Conservation (phyloP, 2,329 filamentous ascomycete species). For the Blastomyces parvus region DNA sequence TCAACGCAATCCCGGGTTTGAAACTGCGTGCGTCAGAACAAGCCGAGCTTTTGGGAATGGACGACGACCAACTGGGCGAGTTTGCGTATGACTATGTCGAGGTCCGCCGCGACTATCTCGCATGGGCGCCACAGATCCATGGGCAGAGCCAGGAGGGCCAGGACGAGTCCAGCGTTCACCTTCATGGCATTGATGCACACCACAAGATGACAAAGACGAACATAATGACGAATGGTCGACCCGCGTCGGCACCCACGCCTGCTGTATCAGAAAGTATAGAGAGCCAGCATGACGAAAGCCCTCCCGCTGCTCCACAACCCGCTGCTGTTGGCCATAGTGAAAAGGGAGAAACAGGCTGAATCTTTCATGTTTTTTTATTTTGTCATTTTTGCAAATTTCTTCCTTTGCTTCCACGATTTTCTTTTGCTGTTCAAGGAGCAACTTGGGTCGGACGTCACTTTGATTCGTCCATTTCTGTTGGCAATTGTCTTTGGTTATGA, state of each 20-base stretch:
- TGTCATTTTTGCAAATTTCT: background rate
- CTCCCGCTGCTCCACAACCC: background rate
- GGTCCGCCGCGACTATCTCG: constrained; percentile 42
- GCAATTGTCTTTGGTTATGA: background rate
- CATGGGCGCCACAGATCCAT: constrained; percentile 40
- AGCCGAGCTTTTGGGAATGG: constrained; percentile 58
- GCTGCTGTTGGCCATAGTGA: background rate
- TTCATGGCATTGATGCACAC: constrained; percentile 52
- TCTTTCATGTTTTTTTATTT: background rate
- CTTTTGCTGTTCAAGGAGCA: background rate
- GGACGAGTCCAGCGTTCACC: constrained; percentile 48
- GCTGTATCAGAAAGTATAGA: background rate
- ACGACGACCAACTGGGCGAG: constrained; percentile 44
- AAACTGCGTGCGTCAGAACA: constrained; percentile 58
- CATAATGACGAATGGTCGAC: background rate
- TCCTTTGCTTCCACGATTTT: background rate
- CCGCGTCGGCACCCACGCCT: background rate
- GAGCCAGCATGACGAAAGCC: background rate
- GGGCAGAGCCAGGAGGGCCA: constrained; percentile 40
- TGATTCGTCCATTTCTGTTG: background rate
- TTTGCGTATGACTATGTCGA: constrained; percentile 46
- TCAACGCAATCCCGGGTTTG: constrained; percentile 62
- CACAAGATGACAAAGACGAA: constrained; percentile 44
- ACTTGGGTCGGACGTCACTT: background rate
- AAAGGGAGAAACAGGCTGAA: background rate